A percentile compares a stretch with the other conserved stretches of the same genome.
phyloP scores from a whole-genome alignment of 2,329 filamentous ascomycete genomes.

The Sphaerulina musiva region DNA sequence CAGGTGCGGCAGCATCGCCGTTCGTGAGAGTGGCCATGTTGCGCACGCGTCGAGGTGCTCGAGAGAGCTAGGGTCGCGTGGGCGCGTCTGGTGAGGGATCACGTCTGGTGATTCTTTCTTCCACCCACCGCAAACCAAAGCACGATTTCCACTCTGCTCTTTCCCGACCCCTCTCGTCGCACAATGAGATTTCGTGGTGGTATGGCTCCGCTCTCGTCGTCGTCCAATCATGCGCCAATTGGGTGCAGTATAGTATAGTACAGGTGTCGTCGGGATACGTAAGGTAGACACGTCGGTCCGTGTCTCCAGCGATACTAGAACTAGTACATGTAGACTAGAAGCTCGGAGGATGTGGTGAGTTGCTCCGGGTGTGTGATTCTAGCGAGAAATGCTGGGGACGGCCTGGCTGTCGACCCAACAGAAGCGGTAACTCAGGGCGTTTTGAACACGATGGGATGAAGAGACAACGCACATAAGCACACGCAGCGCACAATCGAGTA shows the following conservation, averaged over 20 bases:
- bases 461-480: too few relatives aligned
- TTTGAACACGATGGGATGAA: too few relatives aligned
- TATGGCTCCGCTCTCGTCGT: not conserved
- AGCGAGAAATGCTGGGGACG: too few relatives aligned
- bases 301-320: not conserved
- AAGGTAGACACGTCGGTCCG: not conserved
- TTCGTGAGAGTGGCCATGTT: conserved; percentile 20
- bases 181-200: too few relatives aligned
- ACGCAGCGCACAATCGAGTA: too few relatives aligned
- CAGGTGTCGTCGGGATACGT: not conserved
- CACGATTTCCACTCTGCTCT: too few relatives aligned
- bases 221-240: not conserved
- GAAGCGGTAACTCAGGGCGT: too few relatives aligned
- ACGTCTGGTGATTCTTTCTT: not conserved
- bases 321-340: too few relatives aligned
- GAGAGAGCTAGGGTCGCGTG: conserved; percentile 5
- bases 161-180: not conserved
- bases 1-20: conserved; percentile 6
- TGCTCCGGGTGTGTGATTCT: too few relatives aligned
- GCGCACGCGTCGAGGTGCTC: conserved; percentile 13
- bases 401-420: too few relatives aligned
- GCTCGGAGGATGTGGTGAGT: too few relatives aligned
- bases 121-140: not conserved
- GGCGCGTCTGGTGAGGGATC: conserved; percentile 4
- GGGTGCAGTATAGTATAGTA: not conserved